Conservation (phyloP, 345 rosid species). For the Gossypium sturtianum region DNA sequence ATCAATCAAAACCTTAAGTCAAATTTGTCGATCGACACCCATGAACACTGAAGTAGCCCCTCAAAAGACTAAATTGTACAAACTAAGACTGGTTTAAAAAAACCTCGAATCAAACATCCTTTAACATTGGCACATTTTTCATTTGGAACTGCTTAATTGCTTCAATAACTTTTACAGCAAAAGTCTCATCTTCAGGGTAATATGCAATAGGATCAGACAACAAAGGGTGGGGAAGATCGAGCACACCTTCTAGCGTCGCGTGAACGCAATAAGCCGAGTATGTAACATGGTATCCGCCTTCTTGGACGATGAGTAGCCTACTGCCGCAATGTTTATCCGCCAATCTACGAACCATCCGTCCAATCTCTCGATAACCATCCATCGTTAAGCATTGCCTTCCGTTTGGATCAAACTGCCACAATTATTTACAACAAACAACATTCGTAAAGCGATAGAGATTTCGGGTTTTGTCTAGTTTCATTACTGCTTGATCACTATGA, state of each 20-base stretch:
- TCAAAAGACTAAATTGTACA: no score
- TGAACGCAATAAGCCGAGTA: slow-evolving; percentile 92
- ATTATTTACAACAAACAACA: not conserved
- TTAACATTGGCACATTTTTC: slow-evolving; percentile 42
- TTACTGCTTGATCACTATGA: not conserved
- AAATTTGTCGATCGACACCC: no score
- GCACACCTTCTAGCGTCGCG: slow-evolving; percentile 79
- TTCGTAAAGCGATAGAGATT: not conserved
- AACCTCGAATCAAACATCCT: slow-evolving; percentile 27
- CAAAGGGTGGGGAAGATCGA: slow-evolving; percentile 43
- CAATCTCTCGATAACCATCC: slow-evolving; percentile 72
- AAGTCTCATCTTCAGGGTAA: slow-evolving; percentile 75
- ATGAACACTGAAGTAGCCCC: no score
- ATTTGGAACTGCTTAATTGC: slow-evolving; percentile 43
- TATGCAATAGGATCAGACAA: slow-evolving; percentile 57
- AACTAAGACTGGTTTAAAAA: not conserved
- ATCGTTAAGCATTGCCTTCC: slow-evolving; percentile 86
- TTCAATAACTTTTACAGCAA: slow-evolving; percentile 42
- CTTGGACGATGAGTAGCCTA: slow-evolving; percentile 75
- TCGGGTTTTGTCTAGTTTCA: not conserved
- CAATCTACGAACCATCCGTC: slow-evolving; percentile 36
- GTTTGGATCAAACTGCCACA: slow-evolving; percentile 78
- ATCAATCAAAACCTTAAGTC: no score
- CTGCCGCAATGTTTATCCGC: slow-evolving; percentile 53
- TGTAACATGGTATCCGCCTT: slow-evolving; percentile 86